Conservation (phyloP, 108 stramenopile genomes). For the Nitzschia palea region DNA sequence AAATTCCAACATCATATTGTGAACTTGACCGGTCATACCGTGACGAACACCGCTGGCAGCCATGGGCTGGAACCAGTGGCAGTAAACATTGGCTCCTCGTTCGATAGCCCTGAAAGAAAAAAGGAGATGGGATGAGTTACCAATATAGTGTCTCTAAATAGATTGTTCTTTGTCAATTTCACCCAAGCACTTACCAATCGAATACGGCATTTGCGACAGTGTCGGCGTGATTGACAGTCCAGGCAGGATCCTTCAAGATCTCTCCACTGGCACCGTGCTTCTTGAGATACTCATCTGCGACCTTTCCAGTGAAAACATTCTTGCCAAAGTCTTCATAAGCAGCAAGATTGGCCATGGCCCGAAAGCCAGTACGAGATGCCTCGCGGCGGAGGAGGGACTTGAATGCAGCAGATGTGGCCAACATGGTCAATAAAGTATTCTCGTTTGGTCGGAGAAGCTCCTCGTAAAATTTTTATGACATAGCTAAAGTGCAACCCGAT, state of each 20-base stretch:
- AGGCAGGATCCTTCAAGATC: conserved; percentile 76
- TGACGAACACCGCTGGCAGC: conserved; percentile 89
- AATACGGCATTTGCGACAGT: conserved; percentile 88
- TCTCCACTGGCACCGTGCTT: conserved; percentile 79
- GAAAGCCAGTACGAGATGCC: conserved; percentile 17
- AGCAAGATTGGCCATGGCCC: conserved; percentile 64
- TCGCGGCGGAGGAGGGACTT: conserved; percentile 55
- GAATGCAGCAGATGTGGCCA: conserved; percentile 62
- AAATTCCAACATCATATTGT: conserved; percentile 95
- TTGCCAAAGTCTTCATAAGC: conserved; percentile 90
- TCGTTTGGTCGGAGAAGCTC: too few relatives aligned
- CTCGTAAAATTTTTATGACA: too few relatives aligned
- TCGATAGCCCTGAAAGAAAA: conserved; percentile 75
- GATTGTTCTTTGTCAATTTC: too few relatives aligned
- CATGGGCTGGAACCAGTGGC: conserved; percentile 97
- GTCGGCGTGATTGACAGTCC: conserved; percentile 82
- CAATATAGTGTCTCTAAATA: not conserved
- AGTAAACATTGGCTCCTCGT: conserved; percentile 92
- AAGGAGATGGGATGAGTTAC: not conserved
- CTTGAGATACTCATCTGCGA: conserved; percentile 89
- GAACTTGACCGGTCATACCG: conserved; percentile 91
- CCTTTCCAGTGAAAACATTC: conserved; percentile 82
- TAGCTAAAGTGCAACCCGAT: too few relatives aligned
- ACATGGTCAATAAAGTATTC: conserved; percentile 42
- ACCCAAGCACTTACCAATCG: conserved; percentile 89